Evolutionary conservation across 208 protist genomes (phyloP), one percentile per base, ranked within the genome.

Genomic region (Porcisia hertigi): DNA sequence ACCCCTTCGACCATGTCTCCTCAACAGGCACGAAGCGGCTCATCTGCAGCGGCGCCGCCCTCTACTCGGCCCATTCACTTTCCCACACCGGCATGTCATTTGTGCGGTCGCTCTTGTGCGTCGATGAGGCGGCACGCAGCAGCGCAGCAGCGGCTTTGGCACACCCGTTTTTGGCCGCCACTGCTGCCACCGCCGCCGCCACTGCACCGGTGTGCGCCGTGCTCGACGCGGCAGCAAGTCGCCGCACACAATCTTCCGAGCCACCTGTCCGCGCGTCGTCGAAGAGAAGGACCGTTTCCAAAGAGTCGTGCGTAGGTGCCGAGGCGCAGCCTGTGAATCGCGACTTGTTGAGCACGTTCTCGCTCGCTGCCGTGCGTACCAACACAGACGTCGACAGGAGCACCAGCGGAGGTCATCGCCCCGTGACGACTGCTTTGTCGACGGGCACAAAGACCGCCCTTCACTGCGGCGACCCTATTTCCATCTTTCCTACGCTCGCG

Each of bases 141-240:
- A 83, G 86, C 1, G 86, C 86, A 5, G 34, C 78, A 0, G 81
- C 88, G 55, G 89, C 89, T 0, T 72, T 91, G 74, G 23, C 66
- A n/a, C 93, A 97, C 73, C 80, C 88, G 1, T 97, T 95, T 43
- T 71, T 95, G 45, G 11, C 39, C 25, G 41, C 39, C 25, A 20
- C 16, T 25, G 18, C 1, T 18, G 41, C 41, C 41, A 9, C 7
- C 23, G 63, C 63, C 34, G 5, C 39, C 63, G 25, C 41, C 20
- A 18, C 63, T 67, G 36, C 63, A 14, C 8, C 2, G 41, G 63
- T 16, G 41, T 49, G 63, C 63, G 41, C 63, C 41, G 47, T 30
- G 63, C 63, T 30, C 20, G 41, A 30, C 18, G 25, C 6, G 23
- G 63, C 6, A 49, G 41, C 34, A 49, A 14, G 23, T 16, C 9